Evolutionary conservation across 2,329 filamentous ascomycete species (phyloP).

Genomic region (Whalleya microplaca): DNA sequence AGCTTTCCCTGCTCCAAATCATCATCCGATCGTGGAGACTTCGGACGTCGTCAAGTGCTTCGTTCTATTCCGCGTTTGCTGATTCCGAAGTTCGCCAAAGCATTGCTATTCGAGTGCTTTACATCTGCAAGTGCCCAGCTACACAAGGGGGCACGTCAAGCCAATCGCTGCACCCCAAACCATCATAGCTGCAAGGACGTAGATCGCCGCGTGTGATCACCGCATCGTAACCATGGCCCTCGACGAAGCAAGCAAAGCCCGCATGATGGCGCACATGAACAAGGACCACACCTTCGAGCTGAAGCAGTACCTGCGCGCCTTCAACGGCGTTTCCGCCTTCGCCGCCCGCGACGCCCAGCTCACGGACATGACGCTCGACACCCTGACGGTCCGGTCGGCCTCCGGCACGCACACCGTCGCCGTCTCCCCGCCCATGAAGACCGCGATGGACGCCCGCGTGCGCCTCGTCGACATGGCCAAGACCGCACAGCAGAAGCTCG

Average conservation of each 20-base stretch:
- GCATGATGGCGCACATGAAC: conserved; percentile 87
- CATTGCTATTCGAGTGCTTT: background rate
- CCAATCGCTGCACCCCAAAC: background rate
- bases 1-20: background rate
- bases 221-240: conserved; percentile 19
- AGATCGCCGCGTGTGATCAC: background rate
- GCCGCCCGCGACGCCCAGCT: conserved; percentile 63
- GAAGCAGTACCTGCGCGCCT: conserved; percentile 76
- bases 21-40: background rate
- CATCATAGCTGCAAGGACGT: background rate
- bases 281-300: conserved; percentile 76
- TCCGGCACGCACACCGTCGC: conserved; percentile 57
- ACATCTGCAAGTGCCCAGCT: background rate
- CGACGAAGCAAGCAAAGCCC: conserved; percentile 55
- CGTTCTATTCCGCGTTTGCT: background rate
- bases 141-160: background rate
- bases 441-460: conserved; percentile 68
- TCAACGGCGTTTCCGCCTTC: conserved; percentile 58
- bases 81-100: background rate
- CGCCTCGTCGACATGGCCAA: conserved; percentile 74
- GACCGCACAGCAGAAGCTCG: conserved; percentile 60
- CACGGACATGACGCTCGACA: conserved; percentile 64
- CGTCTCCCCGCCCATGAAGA: conserved; percentile 71
- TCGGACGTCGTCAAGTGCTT: background rate
- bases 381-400: conserved; percentile 63